phyloP scores from a whole-genome alignment of 306 rosid species.

The Psophocarpus tetragonolobus region DNA sequence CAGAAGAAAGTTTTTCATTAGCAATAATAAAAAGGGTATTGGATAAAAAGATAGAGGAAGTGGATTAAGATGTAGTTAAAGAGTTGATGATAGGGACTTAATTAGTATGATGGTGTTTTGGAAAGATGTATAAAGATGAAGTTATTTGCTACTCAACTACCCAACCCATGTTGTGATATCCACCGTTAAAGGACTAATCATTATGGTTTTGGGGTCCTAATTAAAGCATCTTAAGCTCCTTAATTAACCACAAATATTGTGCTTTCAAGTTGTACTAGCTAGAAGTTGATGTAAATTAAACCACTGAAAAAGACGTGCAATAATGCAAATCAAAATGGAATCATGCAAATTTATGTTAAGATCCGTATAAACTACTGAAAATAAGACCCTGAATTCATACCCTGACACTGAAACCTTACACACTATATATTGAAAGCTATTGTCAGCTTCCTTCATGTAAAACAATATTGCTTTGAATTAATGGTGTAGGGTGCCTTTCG shows the following conservation, averaged over 20 bases:
- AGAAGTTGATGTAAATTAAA: constrained; percentile 26
- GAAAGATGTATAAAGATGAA: constrained; percentile 48
- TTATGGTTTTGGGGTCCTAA: constrained; percentile 51
- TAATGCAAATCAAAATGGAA: constrained; percentile 40
- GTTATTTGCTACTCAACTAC: constrained; percentile 71
- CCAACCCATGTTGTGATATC: constrained; percentile 62
- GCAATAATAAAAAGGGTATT: background rate
- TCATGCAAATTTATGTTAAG: constrained; percentile 17
- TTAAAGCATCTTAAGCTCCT: constrained; percentile 54
- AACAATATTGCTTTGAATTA: constrained; percentile 5
- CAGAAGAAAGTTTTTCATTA: background rate
- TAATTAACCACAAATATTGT: constrained; percentile 36
- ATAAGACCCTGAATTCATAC: constrained; percentile 26
- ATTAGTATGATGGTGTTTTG: constrained; percentile 48
- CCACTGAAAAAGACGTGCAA: constrained; percentile 41
- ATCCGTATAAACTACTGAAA: constrained; percentile 36
- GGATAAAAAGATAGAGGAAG: constrained; percentile 30
- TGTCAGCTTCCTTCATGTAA: constrained; percentile 32
- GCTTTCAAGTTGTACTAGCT: constrained; percentile 30
- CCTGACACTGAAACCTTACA: constrained; percentile 25
- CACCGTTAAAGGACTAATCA: constrained; percentile 48
- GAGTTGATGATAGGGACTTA: constrained; percentile 44
- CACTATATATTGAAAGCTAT: constrained; percentile 21
- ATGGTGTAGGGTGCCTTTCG: constrained; percentile 27
- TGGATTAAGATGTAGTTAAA: constrained; percentile 39